phyloP scores from a whole-genome alignment of 371 early-diverging fungal genomes.

The Apophysomyces ossiformis region DNA sequence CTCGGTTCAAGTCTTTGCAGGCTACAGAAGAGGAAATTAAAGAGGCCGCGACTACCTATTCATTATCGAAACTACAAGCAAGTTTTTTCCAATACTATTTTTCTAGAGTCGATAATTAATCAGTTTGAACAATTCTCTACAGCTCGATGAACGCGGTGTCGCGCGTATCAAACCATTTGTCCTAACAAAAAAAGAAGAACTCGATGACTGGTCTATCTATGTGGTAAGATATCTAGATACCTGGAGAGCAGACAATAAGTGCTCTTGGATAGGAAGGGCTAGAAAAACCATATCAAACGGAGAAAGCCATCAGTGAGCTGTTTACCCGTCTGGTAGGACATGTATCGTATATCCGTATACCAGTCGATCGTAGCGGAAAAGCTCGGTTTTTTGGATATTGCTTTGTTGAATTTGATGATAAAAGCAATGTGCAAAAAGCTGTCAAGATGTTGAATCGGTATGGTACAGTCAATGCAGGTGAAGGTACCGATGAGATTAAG shows the following conservation, averaged over 20 bases:
- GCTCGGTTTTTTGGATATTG: conserved; percentile 37
- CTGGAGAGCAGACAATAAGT: neutral
- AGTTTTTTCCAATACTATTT: neutral
- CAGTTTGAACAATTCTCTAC: neutral
- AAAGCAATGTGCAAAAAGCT: conserved; percentile 34
- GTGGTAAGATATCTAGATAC: conserved; percentile 22
- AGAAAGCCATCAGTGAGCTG: conserved; percentile 26
- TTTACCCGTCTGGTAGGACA: conserved; percentile 34
- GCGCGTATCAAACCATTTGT: conserved; percentile 44
- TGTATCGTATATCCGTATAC: conserved; percentile 42
- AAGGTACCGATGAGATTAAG: neutral
- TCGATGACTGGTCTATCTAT: conserved; percentile 49
- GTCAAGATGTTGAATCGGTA: conserved; percentile 25
- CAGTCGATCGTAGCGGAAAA: conserved; percentile 22
- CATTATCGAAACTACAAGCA: conserved; percentile 25
- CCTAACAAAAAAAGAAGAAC: conserved; percentile 29
- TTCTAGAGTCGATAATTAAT: neutral
- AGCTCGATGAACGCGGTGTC: conserved; percentile 22
- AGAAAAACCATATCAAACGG: conserved; percentile 26
- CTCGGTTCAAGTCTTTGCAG: conserved; percentile 27
- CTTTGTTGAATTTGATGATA: conserved; percentile 48
- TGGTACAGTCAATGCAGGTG: neutral
- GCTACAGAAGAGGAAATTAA: conserved; percentile 34
- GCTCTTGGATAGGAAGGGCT: conserved; percentile 33
- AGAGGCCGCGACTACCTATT: conserved; percentile 19